Percentiles rank a stretch among this genome's conserved stretches.
Evolutionary conservation across 2,329 filamentous ascomycete genomes (phyloP).

Genomic region (Cercospora janseana): DNA sequence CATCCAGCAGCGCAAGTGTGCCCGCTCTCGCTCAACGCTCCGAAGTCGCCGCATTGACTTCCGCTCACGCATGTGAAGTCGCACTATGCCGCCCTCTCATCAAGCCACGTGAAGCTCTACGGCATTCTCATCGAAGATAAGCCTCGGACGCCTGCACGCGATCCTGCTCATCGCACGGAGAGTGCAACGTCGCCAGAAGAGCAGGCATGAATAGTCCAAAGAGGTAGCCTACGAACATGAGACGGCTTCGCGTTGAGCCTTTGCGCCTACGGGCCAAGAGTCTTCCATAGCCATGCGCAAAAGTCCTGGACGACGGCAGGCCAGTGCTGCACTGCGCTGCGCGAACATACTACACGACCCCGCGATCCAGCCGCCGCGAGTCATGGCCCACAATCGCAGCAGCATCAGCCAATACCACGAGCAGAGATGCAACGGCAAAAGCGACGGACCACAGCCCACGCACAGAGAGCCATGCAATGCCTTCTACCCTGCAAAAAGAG

Average conservation of each 20-base stretch:
- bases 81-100: conserved; percentile 1
- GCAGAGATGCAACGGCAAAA: neutral
- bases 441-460: neutral
- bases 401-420: neutral
- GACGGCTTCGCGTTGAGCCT: no score
- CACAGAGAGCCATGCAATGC: neutral
- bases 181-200: no score
- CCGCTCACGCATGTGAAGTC: conserved; percentile 3
- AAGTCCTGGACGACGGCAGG: no score
- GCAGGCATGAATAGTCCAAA: no score
- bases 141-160: conserved; percentile 3
- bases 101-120: neutral
- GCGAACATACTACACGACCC: neutral
- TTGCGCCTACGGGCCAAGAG: no score
- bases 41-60: neutral
- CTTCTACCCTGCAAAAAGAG: neutral
- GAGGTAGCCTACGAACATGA: no score
- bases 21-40: no score
- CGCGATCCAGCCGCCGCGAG: conserved; percentile 7
- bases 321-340: neutral
- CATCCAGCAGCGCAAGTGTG: no score
- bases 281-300: no score
- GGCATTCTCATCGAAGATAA: conserved; percentile 13
- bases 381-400: neutral
- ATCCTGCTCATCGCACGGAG: no score